These are phyloP conservation scores for Gnetum montanum DNA, from an alignment of 75 land plant species.

Conservation along the genomic window DNA sequence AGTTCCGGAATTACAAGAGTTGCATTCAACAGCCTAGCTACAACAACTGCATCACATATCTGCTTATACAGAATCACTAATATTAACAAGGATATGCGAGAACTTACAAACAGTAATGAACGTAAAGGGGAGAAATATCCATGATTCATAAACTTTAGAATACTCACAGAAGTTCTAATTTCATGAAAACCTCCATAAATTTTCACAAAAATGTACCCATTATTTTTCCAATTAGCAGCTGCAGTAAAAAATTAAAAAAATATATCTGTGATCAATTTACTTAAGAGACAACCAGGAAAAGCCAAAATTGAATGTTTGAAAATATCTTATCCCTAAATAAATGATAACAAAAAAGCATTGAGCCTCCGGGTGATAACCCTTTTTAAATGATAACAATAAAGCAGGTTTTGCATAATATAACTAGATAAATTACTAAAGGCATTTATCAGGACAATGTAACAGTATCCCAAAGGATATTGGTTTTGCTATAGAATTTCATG, in stretches of 20 bases:
- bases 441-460: no score
- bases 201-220: constrained; percentile 62
- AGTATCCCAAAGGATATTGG: no score
- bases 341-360: neutral
- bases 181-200: constrained; percentile 85
- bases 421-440: no score
- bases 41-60: constrained; percentile 80
- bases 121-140: neutral
- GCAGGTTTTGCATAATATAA: no score
- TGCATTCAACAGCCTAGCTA: constrained; percentile 77
- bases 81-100: neutral
- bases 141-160: neutral
- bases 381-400: no score
- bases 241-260: constrained; percentile 9
- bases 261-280: neutral
- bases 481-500: no score
- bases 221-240: constrained; percentile 41
- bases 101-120: neutral
- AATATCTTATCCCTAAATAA: neutral
- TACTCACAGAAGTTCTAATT: constrained; percentile 68
- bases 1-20: constrained; percentile 78
- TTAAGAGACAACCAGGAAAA: neutral
- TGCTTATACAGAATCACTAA: constrained; percentile 15
- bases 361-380: no score
- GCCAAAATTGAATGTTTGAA: neutral